Evolutionary conservation across 306 rosid genomes (phyloP).

Genomic region (Acacia acuminata): DNA sequence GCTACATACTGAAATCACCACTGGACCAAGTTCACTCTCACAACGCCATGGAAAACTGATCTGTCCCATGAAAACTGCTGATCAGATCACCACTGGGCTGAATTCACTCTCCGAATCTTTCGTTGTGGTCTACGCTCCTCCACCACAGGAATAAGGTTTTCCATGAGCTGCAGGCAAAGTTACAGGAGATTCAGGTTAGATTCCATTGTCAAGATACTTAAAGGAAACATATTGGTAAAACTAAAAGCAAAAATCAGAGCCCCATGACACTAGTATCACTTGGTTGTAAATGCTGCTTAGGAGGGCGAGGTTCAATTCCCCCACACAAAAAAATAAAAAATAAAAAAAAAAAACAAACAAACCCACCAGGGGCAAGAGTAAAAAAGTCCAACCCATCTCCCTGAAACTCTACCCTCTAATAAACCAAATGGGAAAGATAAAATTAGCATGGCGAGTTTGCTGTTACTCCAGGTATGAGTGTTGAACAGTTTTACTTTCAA

Average conservation of each 20-base stretch:
- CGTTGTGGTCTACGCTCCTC: slow-evolving; percentile 50
- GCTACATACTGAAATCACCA: slow-evolving; percentile 42
- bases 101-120: slow-evolving; percentile 55
- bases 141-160: slow-evolving; percentile 52
- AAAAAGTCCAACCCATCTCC: not conserved
- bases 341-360: too few species aligned
- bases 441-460: not conserved
- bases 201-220: not conserved
- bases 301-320: not conserved
- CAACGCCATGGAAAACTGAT: not conserved
- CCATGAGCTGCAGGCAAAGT: slow-evolving; percentile 61
- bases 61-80: not conserved
- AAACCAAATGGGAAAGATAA: slow-evolving; percentile 19
- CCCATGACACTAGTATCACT: slow-evolving; percentile 2
- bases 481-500: not conserved
- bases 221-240: not conserved
- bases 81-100: slow-evolving; percentile 30
- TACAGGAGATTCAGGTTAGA: not conserved
- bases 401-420: not conserved
- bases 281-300: not conserved
- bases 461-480: not conserved
- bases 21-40: not conserved
- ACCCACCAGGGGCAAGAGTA: not conserved
- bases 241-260: not conserved
- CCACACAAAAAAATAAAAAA: too few species aligned